Base-by-base conservation (phyloP, 192 early-diverging fungal species). In the Entophlyctis luteolus region DNA sequence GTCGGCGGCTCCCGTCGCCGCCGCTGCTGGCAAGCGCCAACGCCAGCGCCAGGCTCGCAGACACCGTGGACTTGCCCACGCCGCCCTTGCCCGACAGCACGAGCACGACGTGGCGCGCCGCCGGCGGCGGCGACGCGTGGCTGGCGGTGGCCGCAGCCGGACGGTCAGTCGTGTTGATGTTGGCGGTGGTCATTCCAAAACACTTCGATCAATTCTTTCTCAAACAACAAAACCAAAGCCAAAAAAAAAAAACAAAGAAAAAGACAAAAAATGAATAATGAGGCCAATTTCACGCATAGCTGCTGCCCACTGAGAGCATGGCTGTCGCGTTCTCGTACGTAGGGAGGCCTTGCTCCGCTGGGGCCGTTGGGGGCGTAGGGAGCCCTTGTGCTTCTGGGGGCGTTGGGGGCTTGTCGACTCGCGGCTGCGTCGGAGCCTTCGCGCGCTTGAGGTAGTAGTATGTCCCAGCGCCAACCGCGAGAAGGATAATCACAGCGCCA, bases 31-130 rank as follows among this genome's bases (percentile, higher is more conserved):
- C 29, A 27, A 84, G 70, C 0, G 86, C 80, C 4, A 99, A 79
- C 2, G 94, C 87, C 65, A 95, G 90, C 0, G 91, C 89, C 5
- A 99, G 87, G 65, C 96, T 89, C 5, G 93, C 85, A 4, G 94
- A 91, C 48, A 94, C 90, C 31, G 93, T 95, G 5, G 86, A 88
- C 78, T 99, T 99, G 53, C 97, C 97, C 1, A 99, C 97, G 33
- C 97, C 97, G 65, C 97, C 97, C 74, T 99, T 99, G 27, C 97
- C 97, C 0, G 93, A 96, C 25, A 99, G 87, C 10, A 99, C 88
- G 5, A 99, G 80, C n/a, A 98, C 78, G 56, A 95, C 94, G 76
- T 94, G 91, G 74, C 91, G 90, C 45, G 60, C 60, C 25, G 58
- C 27, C n/a, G 55, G 14, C n/a, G 16, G 32, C 14, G 16, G 55